A percentile compares a stretch with the other conserved stretches of the same genome.
phyloP scores from a whole-genome alignment of 2,329 filamentous ascomycete genomes.

The Orbilia blumenaviensis region DNA sequence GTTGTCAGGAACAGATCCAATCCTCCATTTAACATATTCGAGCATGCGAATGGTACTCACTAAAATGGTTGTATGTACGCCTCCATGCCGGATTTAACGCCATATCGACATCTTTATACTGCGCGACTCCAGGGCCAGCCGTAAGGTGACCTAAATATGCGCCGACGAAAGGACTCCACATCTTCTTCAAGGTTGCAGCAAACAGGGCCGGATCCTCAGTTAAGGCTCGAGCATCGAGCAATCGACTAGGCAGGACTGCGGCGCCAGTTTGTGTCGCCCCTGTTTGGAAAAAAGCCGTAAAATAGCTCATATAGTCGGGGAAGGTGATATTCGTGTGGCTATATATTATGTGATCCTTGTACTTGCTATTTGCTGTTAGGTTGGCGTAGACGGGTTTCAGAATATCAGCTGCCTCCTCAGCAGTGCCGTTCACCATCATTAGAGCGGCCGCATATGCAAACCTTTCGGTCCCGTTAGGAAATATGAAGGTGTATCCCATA shows the following conservation, averaged over 20 bases:
- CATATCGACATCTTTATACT: slow-evolving; percentile 61
- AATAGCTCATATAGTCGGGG: slow-evolving; percentile 55
- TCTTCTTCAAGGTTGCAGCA: slow-evolving; percentile 61
- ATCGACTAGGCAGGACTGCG: slow-evolving; percentile 58
- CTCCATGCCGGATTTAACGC: slow-evolving; percentile 62
- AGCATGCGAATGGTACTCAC: slow-evolving; percentile 17
- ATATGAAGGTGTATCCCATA: slow-evolving; percentile 61
- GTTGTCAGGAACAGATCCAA: neutral
- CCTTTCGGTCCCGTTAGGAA: slow-evolving; percentile 47
- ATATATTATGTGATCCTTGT: slow-evolving; percentile 35
- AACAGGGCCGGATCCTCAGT: slow-evolving; percentile 54
- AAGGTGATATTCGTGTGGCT: slow-evolving; percentile 53
- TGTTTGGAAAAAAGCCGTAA: slow-evolving; percentile 56
- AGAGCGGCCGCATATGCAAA: slow-evolving; percentile 4
- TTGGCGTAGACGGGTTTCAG: slow-evolving; percentile 22
- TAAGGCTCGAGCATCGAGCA: slow-evolving; percentile 60
- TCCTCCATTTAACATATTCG: neutral
- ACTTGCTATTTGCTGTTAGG: slow-evolving; percentile 1
- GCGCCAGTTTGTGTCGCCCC: too few species aligned
- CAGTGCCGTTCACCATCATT: slow-evolving; percentile 18
- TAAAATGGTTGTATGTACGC: slow-evolving; percentile 62
- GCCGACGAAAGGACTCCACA: slow-evolving; percentile 55
- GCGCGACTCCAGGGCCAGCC: slow-evolving; percentile 60
- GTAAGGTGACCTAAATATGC: slow-evolving; percentile 59
- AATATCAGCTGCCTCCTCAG: slow-evolving; percentile 3